phyloP scores from a whole-genome alignment of 169 alveolate genomes.

The Amoebophrya sp. region DNA sequence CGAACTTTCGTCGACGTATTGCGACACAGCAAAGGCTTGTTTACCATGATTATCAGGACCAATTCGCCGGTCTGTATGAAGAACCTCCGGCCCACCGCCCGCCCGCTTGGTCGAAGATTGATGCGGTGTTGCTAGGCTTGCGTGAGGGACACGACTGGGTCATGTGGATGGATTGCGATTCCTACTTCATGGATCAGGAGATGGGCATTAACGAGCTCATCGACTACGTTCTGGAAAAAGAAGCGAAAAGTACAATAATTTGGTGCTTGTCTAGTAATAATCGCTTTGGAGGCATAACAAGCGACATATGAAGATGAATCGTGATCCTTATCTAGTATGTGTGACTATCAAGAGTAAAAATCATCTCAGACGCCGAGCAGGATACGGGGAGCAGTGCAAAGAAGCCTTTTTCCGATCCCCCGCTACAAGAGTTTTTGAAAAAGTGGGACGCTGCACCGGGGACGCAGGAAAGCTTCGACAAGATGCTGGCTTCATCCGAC shows the following conservation, averaged over 20 bases:
- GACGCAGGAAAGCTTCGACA: background rate
- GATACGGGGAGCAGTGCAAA: too few species aligned
- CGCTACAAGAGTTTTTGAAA: background rate
- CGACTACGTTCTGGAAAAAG: background rate
- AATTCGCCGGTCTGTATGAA: background rate
- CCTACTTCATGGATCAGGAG: constrained; percentile 31
- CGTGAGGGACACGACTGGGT: constrained; percentile 30
- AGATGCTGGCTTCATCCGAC: background rate
- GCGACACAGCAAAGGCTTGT: too few species aligned
- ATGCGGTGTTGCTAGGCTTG: background rate
- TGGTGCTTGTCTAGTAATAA: too few species aligned
- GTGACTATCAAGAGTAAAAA: too few species aligned
- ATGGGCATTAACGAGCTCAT: background rate
- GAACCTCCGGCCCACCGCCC: background rate
- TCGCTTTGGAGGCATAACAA: too few species aligned
- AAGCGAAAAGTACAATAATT: too few species aligned
- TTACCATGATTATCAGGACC: constrained; percentile 5
- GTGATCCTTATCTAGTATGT: too few species aligned
- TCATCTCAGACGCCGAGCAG: too few species aligned
- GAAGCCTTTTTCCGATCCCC: background rate
- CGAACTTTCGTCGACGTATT: too few species aligned
- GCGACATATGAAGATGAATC: too few species aligned
- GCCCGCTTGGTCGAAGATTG: background rate
- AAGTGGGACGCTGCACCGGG: background rate
- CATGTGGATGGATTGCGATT: constrained; percentile 37